Conservation (phyloP, 345 rosid genomes). For the Schrenkiella parvula region DNA sequence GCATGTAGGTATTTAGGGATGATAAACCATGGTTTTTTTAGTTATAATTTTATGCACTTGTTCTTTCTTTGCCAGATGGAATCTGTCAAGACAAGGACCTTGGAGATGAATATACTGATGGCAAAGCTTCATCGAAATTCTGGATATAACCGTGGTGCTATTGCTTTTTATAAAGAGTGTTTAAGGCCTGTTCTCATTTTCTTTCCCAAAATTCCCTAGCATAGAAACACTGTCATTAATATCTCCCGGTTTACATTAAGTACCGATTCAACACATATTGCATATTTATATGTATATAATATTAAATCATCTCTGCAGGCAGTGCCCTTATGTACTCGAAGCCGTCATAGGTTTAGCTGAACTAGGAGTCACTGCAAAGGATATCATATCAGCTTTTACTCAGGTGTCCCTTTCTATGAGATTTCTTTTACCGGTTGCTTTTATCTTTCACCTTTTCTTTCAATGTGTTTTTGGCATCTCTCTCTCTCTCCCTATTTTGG, state of each 20-base stretch:
- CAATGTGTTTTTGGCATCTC: not conserved
- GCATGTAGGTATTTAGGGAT: not conserved
- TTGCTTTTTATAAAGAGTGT: constrained; percentile 87
- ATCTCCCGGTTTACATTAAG: not conserved
- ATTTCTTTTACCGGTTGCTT: not conserved
- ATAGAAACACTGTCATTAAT: constrained; percentile 6
- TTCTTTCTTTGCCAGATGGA: constrained; percentile 62
- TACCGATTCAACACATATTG: not conserved
- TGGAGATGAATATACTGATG: constrained; percentile 89
- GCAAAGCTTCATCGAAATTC: constrained; percentile 91
- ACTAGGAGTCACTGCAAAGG: constrained; percentile 83
- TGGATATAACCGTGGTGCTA: constrained; percentile 78
- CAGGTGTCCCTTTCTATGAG: constrained; percentile 53
- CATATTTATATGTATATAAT: not conserved
- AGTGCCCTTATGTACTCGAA: constrained; percentile 80
- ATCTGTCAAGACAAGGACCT: constrained; percentile 83
- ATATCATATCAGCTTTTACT: constrained; percentile 64
- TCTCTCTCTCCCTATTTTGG: not conserved
- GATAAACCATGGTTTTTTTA: not conserved
- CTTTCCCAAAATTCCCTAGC: not conserved
- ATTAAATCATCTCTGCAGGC: constrained; percentile 44
- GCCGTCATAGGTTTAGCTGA: constrained; percentile 90
- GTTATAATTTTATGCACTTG: not conserved
- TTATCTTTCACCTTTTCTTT: not conserved
- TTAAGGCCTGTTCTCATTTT: constrained; percentile 51